Percentiles rank a stretch among this genome's conserved stretches.
phyloP scores from a whole-genome alignment of 306 rosid species.

The Vicia villosa region DNA sequence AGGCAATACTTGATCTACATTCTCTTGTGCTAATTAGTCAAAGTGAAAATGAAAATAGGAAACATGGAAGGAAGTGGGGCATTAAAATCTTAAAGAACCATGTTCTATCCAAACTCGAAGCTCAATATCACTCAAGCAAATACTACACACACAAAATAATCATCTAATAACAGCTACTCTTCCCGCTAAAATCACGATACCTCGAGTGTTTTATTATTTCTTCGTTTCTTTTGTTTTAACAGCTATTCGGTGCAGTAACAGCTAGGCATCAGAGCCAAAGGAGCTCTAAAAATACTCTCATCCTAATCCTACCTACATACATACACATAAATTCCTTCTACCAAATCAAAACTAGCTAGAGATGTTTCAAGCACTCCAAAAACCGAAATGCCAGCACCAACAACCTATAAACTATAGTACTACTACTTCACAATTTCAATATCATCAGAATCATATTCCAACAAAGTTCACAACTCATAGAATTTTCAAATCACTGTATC shows the following conservation, averaged over 20 bases:
- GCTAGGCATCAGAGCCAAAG: background rate
- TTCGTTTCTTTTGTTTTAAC: background rate
- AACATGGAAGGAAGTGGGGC: background rate
- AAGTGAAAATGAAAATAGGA: background rate
- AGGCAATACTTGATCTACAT: background rate
- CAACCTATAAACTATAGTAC: background rate
- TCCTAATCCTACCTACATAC: background rate
- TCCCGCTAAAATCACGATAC: background rate
- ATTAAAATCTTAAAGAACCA: background rate
- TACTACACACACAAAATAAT: background rate
- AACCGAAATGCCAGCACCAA: background rate
- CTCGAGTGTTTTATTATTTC: background rate
- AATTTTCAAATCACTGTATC: slow-evolving; percentile 6
- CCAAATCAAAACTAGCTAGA: background rate
- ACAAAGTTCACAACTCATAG: background rate
- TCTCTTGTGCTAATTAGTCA: background rate
- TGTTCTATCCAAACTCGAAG: slow-evolving; percentile 1
- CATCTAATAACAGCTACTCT: background rate
- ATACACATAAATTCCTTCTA: background rate
- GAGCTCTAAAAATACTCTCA: background rate
- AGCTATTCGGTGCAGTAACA: background rate
- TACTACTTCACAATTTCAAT: background rate
- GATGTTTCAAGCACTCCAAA: slow-evolving; percentile 13
- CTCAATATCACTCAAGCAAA: slow-evolving; percentile 5
- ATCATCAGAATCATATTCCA: slow-evolving; percentile 13